Percentiles rank a stretch among this genome's conserved stretches.
These are phyloP conservation scores for Penicillium turbatum DNA, from an alignment of 495 filamentous ascomycete genomes.

Conservation along the genomic window DNA sequence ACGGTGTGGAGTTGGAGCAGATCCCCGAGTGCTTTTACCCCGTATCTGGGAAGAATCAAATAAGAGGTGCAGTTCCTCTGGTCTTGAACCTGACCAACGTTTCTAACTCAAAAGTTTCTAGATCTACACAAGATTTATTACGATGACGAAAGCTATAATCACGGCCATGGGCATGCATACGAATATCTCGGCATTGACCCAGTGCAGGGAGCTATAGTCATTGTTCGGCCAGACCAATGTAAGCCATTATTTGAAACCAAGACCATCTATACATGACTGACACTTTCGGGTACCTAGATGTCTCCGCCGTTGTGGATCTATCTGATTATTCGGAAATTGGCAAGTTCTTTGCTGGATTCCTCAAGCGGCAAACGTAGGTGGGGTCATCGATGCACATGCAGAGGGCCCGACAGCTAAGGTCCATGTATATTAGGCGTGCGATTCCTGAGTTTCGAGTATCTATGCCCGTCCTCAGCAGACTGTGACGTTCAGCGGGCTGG, in stretches of 20 bases:
- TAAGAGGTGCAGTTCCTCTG: slow-evolving; percentile 43
- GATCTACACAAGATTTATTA: slow-evolving; percentile 61
- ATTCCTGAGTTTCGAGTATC: not conserved
- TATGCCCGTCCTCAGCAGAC: slow-evolving; percentile 1
- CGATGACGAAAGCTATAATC: slow-evolving; percentile 64
- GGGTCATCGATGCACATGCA: not conserved
- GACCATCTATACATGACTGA: not conserved
- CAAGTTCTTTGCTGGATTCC: slow-evolving; percentile 40
- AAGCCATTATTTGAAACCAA: slow-evolving; percentile 19
- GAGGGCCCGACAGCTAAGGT: not conserved
- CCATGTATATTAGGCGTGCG: not conserved
- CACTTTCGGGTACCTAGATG: slow-evolving; percentile 21
- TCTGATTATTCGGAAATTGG: slow-evolving; percentile 34
- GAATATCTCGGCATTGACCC: slow-evolving; percentile 55
- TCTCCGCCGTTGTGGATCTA: slow-evolving; percentile 33
- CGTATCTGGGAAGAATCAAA: slow-evolving; percentile 53
- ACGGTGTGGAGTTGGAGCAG: slow-evolving; percentile 52
- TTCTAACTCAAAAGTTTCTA: slow-evolving; percentile 16
- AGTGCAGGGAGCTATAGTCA: slow-evolving; percentile 49
- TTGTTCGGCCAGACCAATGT: slow-evolving; percentile 70
- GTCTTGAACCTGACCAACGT: not conserved
- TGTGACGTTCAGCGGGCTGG: not conserved
- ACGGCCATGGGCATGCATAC: slow-evolving; percentile 62
- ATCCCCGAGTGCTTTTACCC: slow-evolving; percentile 60
- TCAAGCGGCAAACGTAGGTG: slow-evolving; percentile 25